Evolutionary conservation across 352 stramenopile species (phyloP), one percentile per base, ranked within the genome.

Genomic region (Saprolegnia parasitica): DNA sequence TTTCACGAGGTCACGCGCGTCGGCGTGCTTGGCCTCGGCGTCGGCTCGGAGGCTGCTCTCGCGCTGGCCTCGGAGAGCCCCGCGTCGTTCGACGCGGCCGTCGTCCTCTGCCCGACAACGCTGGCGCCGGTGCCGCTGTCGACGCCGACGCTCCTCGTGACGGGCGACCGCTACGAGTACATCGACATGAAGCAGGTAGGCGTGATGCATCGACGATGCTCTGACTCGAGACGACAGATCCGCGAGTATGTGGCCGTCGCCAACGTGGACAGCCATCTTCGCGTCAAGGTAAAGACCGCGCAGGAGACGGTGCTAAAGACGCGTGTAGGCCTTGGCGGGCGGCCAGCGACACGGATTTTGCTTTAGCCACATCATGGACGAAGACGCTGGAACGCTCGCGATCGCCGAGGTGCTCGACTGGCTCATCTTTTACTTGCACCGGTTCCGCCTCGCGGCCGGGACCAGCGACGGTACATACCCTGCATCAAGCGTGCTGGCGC

Each of bases 331-430:
- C 35, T 89, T 93, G 47, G 66, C 81, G n/a, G 86, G 88, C 42
- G 35, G 35, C 72, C 87, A 94, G 72, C 74, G 72, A 61, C 84
- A 81, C 62, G 82, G 85, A 21, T 96, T 96, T 71, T 86, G 85
- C 62, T 94, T 94, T 77, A 91, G 81, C 72, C 82, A 86, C 81
- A 94, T 96, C 82, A 93, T 84, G 54, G 84, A 96, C 78, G 87
- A 96, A 84, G 87, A 96, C 72, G 86, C 87, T 29, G 87, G 84
- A 23, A 96, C 87, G 47, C 84, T 91, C 64, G 86, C 86, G 52
- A 91, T 94, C 63, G 83, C 84, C 20, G 84, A 94, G 71, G 77
- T 94, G 56, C 76, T 96, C 47, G 87, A 94, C 73, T 96, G 87
- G 87, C 78, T 96, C 52, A 77, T 92, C 56, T 65, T 83, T 62